Evolutionary conservation across 129 eudicot species (phyloP).

Genomic region (Pittosporum tobira): DNA sequence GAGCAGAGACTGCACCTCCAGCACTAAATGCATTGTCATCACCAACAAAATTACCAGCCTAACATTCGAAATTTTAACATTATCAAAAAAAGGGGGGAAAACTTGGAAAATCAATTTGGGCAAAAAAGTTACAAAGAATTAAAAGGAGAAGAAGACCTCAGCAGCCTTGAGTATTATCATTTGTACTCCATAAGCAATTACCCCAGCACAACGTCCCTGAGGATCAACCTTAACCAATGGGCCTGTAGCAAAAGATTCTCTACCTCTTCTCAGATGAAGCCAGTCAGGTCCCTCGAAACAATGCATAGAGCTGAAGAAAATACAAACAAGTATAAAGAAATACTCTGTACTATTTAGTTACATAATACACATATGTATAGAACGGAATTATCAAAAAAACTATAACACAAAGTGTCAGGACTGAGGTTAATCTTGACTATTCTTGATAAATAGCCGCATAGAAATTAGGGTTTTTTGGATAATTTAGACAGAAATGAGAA

Average conservation of each 20-base stretch:
- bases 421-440: no score
- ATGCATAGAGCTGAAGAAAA: slow-evolving; percentile 77
- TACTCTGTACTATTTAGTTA: not conserved
- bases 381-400: no score
- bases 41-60: slow-evolving; percentile 87
- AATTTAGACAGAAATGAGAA: no score
- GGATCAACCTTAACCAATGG: slow-evolving; percentile 86
- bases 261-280: slow-evolving; percentile 78
- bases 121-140: slow-evolving; percentile 7
- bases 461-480: no score
- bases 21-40: slow-evolving; percentile 59
- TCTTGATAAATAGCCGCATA: no score
- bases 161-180: slow-evolving; percentile 93
- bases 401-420: no score
- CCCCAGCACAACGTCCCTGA: slow-evolving; percentile 87
- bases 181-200: slow-evolving; percentile 80
- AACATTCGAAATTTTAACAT: slow-evolving; percentile 26
- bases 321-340: not conserved
- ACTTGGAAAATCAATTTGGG: no score
- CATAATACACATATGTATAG: not conserved
- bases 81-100: not conserved
- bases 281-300: slow-evolving; percentile 98
- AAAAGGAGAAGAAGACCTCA: slow-evolving; percentile 50
- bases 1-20: slow-evolving; percentile 71
- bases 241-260: slow-evolving; percentile 85